phyloP scores from a whole-genome alignment of 805 yeast genomes.

The Saccharomycopsis sp. region DNA sequence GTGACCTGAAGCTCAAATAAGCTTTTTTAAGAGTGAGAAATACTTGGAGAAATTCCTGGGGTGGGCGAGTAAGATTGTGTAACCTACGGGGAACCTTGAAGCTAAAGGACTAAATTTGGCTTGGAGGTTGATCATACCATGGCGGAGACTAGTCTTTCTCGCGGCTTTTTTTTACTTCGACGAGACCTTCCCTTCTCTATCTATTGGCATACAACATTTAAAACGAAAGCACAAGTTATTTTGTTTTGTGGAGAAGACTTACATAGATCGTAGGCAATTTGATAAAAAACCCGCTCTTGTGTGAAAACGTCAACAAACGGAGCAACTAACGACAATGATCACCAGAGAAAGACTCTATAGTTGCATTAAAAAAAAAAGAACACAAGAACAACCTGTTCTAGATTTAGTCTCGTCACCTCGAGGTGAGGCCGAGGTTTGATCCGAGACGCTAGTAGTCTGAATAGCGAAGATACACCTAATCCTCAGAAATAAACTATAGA shows the following conservation, averaged over 20 bases:
- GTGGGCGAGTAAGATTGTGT: too few species aligned
- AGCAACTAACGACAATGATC: background rate
- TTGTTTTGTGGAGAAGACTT: too few species aligned
- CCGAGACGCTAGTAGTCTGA: background rate
- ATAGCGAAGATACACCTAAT: background rate
- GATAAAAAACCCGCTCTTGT: background rate
- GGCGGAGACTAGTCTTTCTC: too few species aligned
- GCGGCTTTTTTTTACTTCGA: background rate
- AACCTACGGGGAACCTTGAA: background rate
- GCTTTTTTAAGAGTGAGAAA: background rate
- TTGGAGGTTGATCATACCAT: background rate
- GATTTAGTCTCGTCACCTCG: too few species aligned
- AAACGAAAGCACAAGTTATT: background rate
- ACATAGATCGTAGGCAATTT: background rate
- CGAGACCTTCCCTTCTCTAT: background rate
- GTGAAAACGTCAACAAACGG: background rate
- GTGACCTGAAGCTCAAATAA: background rate
- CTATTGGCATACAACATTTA: background rate
- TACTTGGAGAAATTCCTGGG: background rate
- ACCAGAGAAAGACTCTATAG: too few species aligned
- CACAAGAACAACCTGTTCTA: too few species aligned
- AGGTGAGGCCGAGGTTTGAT: background rate
- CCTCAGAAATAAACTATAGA: background rate
- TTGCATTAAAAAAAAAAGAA: too few species aligned
- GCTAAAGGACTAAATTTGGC: background rate